Evolutionary conservation across 2,329 filamentous ascomycete species (phyloP).

Genomic region (Aspergillus sp.): DNA sequence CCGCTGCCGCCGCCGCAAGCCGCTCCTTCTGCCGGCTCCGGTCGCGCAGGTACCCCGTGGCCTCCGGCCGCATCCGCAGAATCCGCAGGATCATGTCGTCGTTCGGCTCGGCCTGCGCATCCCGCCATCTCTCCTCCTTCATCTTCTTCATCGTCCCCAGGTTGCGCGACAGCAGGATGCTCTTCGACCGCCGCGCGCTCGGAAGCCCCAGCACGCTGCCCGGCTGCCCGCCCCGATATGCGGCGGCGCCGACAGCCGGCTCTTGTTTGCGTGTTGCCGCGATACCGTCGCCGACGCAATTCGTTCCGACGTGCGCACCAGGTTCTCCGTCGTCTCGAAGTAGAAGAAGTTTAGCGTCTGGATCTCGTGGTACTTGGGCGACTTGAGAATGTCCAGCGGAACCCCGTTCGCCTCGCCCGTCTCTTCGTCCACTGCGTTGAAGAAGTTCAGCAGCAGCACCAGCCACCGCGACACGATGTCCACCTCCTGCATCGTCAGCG

Average conservation of each 20-base stretch:
- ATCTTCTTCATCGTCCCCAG: conserved; percentile 91
- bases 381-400: conserved; percentile 82
- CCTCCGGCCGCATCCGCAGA: conserved; percentile 87
- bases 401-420: conserved; percentile 77
- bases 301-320: conserved; percentile 89
- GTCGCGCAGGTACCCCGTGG: conserved; percentile 76
- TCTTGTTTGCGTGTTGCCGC: conserved; percentile 58
- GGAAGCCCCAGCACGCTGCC: conserved; percentile 41
- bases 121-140: conserved; percentile 91
- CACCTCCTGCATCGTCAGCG: conserved; percentile 75
- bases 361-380: conserved; percentile 95
- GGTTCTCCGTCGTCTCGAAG: conserved; percentile 79
- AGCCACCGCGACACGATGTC: conserved; percentile 96
- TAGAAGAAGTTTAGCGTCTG: conserved; percentile 98
- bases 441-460: conserved; percentile 82
- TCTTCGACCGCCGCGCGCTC: conserved; percentile 46
- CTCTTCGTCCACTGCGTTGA: conserved; percentile 83
- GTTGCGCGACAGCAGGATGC: conserved; percentile 89
- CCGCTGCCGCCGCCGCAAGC: conserved; percentile 78
- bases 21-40: conserved; percentile 88
- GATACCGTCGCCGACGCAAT: conserved; percentile 85
- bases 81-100: conserved; percentile 98
- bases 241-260: conserved; percentile 63
- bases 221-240: conserved; percentile 31
- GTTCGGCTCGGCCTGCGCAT: conserved; percentile 90